Conservation (phyloP, 768 basidiomycete genomes). For the Sarcomyxa edulis region DNA sequence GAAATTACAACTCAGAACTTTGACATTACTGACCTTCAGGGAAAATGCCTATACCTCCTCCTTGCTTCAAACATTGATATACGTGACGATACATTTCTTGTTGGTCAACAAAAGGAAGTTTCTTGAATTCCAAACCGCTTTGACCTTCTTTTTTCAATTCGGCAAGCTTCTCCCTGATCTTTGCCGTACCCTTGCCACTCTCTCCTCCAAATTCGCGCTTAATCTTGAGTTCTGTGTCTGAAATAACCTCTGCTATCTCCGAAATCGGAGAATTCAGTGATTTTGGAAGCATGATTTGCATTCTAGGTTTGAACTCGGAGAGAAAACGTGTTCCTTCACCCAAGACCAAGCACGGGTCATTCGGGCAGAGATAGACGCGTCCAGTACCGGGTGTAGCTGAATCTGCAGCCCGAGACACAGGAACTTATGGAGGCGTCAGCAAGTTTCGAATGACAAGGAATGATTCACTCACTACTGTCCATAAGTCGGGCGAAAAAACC, state of each 20-base stretch:
- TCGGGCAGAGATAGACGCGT: constrained; percentile 57
- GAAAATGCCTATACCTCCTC: constrained; percentile 94
- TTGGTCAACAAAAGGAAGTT: constrained; percentile 87
- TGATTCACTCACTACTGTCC: constrained; percentile 68
- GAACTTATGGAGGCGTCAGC: constrained; percentile 47
- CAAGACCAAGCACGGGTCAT: constrained; percentile 76
- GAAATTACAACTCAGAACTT: constrained; percentile 1
- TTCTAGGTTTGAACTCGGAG: constrained; percentile 65
- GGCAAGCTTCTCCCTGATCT: constrained; percentile 60
- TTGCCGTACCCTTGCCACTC: constrained; percentile 64
- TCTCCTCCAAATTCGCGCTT: constrained; percentile 88
- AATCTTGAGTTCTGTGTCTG: constrained; percentile 78
- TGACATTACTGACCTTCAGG: constrained; percentile 92
- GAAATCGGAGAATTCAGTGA: constrained; percentile 69
- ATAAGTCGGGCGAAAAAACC: constrained; percentile 80
- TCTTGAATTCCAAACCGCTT: constrained; percentile 73
- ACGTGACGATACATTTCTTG: constrained; percentile 92
- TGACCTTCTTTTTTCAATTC: constrained; percentile 53
- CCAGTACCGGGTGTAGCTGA: constrained; percentile 74
- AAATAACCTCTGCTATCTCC: constrained; percentile 84
- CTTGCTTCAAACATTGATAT: constrained; percentile 78
- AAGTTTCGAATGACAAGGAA: constrained; percentile 5
- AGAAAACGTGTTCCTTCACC: constrained; percentile 81
- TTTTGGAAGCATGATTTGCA: constrained; percentile 87
- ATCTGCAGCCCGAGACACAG: constrained; percentile 90